phyloP scores from a whole-genome alignment of 139 green algal genomes.

The Closterium sp. region DNA sequence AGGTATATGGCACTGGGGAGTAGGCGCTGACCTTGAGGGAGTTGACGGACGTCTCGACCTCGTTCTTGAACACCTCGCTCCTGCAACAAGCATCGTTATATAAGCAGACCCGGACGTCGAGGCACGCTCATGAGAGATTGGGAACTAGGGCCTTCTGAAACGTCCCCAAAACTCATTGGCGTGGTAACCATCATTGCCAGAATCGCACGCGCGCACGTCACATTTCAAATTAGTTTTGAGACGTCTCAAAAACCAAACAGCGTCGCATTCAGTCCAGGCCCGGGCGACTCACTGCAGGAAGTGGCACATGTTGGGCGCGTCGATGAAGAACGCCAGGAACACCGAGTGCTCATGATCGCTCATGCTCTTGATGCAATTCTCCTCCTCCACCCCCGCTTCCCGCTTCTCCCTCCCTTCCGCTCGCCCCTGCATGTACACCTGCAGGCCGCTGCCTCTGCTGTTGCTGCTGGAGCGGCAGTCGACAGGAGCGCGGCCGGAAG shows the following conservation, averaged over 20 bases:
- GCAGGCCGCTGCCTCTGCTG: background rate
- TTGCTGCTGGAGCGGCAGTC: background rate
- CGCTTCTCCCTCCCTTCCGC: background rate
- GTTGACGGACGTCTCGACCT: slow-evolving; percentile 36
- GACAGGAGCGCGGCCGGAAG: slow-evolving; percentile 5
- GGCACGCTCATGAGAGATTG: background rate
- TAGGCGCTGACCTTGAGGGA: slow-evolving; percentile 24
- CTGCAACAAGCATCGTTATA: slow-evolving; percentile 21
- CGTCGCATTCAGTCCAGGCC: background rate
- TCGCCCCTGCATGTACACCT: background rate
- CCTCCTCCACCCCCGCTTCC: background rate
- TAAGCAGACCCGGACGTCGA: background rate
- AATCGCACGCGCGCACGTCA: background rate
- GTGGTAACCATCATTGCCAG: background rate
- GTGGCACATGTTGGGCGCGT: slow-evolving; percentile 26
- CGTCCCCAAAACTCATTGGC: background rate
- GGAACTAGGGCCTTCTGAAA: background rate
- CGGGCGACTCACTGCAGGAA: slow-evolving; percentile 33
- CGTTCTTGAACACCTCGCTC: slow-evolving; percentile 36
- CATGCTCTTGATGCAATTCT: slow-evolving; percentile 28
- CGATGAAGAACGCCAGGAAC: slow-evolving; percentile 42
- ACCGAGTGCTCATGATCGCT: slow-evolving; percentile 33
- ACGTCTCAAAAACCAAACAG: background rate
- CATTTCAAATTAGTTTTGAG: background rate
- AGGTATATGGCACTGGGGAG: background rate